Evolutionary conservation across 306 rosid genomes (phyloP).

Genomic region (Trifolium subterraneum): DNA sequence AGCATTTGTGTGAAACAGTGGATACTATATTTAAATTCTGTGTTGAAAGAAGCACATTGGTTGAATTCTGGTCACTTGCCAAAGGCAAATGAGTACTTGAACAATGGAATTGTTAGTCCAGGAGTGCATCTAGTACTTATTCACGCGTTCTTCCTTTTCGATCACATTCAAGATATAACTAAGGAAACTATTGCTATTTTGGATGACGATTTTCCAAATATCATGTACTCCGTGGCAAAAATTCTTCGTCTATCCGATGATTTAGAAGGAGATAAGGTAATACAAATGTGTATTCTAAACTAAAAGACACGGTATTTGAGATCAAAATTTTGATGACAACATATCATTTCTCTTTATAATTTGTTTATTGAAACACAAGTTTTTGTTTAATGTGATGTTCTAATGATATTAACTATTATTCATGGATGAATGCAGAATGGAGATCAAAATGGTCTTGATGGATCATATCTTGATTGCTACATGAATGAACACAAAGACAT

Average conservation of each 20-base stretch:
- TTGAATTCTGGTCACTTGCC: slow-evolving; percentile 42
- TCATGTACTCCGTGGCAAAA: slow-evolving; percentile 40
- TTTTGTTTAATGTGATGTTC: not conserved
- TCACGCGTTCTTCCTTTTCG: slow-evolving; percentile 53
- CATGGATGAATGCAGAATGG: slow-evolving; percentile 40
- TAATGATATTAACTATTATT: not conserved
- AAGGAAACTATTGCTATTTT: slow-evolving; percentile 38
- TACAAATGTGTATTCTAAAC: not conserved
- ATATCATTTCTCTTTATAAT: not conserved
- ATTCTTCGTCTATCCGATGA: slow-evolving; percentile 54
- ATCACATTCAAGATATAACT: slow-evolving; percentile 35
- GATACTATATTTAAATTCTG: slow-evolving; percentile 52
- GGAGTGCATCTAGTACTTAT: slow-evolving; percentile 59
- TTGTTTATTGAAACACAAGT: not conserved
- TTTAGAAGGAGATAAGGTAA: slow-evolving; percentile 46
- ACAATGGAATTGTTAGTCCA: slow-evolving; percentile 52
- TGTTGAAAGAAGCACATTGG: slow-evolving; percentile 57
- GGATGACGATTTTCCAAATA: slow-evolving; percentile 37
- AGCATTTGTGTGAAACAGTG: slow-evolving; percentile 49
- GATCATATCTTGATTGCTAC: slow-evolving; percentile 63
- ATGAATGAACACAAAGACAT: slow-evolving; percentile 45
- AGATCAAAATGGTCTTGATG: slow-evolving; percentile 54
- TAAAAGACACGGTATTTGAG: too few relatives aligned
- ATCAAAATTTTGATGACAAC: too few relatives aligned
- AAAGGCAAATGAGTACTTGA: slow-evolving; percentile 53